A percentile compares a stretch with the other conserved stretches of the same genome.
phyloP scores from a whole-genome alignment of 352 stramenopile genomes.

The Discostella stelligera region DNA sequence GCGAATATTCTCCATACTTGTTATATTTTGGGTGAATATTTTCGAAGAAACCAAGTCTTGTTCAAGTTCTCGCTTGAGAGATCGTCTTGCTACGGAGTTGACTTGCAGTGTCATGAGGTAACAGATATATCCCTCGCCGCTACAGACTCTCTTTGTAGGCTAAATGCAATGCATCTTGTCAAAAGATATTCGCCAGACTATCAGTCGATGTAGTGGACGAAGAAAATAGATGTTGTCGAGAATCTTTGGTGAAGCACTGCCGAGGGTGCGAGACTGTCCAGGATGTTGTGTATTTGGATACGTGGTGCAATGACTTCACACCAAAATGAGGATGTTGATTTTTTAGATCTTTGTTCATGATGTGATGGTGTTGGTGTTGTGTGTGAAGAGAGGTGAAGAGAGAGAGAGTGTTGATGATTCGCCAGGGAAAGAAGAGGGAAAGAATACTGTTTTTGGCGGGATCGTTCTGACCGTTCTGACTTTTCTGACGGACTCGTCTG shows the following conservation, averaged over 20 bases:
- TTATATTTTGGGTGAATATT: conserved; percentile 27
- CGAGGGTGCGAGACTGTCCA: conserved; percentile 39
- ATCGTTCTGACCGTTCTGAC: too few species aligned
- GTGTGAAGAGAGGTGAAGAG: too few species aligned
- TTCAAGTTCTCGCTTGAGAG: conserved; percentile 40
- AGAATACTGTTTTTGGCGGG: too few species aligned
- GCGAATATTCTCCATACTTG: conserved; percentile 4
- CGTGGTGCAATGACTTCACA: too few species aligned
- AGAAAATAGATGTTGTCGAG: conserved; percentile 10
- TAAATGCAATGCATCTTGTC: not conserved
- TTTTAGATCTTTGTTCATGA: too few species aligned
- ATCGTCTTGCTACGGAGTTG: conserved; percentile 30
- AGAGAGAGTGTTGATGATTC: too few species aligned
- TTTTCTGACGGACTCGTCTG: too few species aligned
- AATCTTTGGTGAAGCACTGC: conserved; percentile 40
- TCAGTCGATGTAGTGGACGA: too few species aligned
- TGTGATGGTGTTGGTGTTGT: too few species aligned
- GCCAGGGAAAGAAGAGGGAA: too few species aligned
- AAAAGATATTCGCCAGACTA: too few species aligned
- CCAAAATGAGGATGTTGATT: too few species aligned
- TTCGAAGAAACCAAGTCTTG: conserved; percentile 41
- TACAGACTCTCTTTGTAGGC: conserved; percentile 26
- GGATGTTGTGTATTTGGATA: conserved; percentile 31
- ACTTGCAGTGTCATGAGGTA: conserved; percentile 18
- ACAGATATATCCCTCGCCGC: conserved; percentile 28